These are phyloP conservation scores for Xerocomus spinulosus DNA, from an alignment of 768 basidiomycete species.

Conservation along the genomic window DNA sequence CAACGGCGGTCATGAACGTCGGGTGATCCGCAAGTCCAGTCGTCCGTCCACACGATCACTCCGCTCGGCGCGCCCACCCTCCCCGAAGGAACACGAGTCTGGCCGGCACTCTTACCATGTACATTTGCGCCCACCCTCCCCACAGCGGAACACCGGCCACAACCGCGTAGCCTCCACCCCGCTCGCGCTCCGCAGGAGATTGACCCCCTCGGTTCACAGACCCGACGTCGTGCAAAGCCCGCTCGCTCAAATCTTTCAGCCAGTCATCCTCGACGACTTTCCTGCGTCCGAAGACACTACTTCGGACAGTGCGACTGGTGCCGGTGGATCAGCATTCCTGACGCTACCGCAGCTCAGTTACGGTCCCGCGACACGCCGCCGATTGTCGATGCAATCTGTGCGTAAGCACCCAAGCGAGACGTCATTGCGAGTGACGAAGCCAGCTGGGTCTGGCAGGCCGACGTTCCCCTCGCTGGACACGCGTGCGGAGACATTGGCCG, in stretches of 20 bases:
- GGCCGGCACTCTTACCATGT: constrained; percentile 3
- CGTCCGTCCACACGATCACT: constrained; percentile 30
- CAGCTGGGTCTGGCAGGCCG: constrained; percentile 7
- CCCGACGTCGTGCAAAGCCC: constrained; percentile 41
- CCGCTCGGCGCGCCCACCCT: constrained; percentile 13
- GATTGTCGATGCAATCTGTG: constrained; percentile 33
- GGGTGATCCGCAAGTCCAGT: constrained; percentile 31
- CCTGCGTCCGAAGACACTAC: constrained; percentile 33
- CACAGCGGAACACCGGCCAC: constrained; percentile 5
- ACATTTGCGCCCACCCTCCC: constrained; percentile 3
- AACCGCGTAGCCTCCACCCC: constrained; percentile 15
- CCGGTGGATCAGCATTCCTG: constrained; percentile 4
- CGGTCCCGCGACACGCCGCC: constrained; percentile 37
- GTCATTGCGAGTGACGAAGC: constrained; percentile 1
- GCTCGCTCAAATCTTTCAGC: constrained; percentile 71
- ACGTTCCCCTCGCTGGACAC: constrained; percentile 21
- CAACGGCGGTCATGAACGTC: constrained; percentile 20
- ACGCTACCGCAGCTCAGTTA: constrained; percentile 28
- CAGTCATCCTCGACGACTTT: constrained; percentile 51
- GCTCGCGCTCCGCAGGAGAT: constrained; percentile 16
- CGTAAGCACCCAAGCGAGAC: constrained; percentile 14
- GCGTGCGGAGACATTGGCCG: constrained; percentile 17
- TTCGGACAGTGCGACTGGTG: constrained; percentile 11
- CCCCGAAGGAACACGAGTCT: constrained; percentile 20
- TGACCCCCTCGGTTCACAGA: constrained; percentile 17